phyloP scores from a whole-genome alignment of 176 grass and related monocot genomes.

The Areca catechu region DNA sequence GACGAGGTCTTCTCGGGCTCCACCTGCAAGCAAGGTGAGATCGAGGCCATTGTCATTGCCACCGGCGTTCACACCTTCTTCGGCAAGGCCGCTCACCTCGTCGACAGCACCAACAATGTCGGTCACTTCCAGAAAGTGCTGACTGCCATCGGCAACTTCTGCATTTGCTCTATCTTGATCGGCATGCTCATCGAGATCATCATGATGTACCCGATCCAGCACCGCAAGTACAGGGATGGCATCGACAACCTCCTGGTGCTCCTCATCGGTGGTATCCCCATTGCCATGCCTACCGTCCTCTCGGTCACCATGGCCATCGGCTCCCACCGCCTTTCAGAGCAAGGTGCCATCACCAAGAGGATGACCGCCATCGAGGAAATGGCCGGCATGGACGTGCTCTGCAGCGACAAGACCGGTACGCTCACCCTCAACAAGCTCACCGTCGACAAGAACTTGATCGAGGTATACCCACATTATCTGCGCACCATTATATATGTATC shows the following conservation, averaged over 20 bases:
- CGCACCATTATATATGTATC: too few relatives aligned
- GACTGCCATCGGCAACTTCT: conserved; percentile 94
- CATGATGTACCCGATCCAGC: conserved; percentile 81
- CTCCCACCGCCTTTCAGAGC: conserved; percentile 76
- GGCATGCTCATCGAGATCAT: conserved; percentile 80
- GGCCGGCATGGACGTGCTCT: conserved; percentile 97
- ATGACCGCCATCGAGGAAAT: conserved; percentile 99
- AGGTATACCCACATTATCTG: conserved; percentile 13
- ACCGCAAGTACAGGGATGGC: conserved; percentile 64
- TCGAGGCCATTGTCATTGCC: conserved; percentile 90
- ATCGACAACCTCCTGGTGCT: conserved; percentile 94
- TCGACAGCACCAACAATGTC: conserved; percentile 96
- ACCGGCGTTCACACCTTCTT: conserved; percentile 93
- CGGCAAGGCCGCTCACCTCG: conserved; percentile 94
- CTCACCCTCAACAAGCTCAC: conserved; percentile 97
- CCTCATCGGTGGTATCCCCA: conserved; percentile 89
- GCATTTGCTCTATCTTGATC: conserved; percentile 71
- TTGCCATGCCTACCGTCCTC: conserved; percentile 95
- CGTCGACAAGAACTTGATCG: conserved; percentile 76
- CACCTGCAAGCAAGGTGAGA: conserved; percentile 90
- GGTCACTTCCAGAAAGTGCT: conserved; percentile 93
- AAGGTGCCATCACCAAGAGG: conserved; percentile 93
- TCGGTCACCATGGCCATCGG: conserved; percentile 98
- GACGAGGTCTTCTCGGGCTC: conserved; percentile 89
- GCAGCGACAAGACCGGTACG: conserved; percentile 95